A percentile compares a stretch with the other conserved stretches of the same genome.
These are phyloP conservation scores for Haematococcus sp. DNA, from an alignment of 139 green algal genomes.

Conservation along the genomic window DNA sequence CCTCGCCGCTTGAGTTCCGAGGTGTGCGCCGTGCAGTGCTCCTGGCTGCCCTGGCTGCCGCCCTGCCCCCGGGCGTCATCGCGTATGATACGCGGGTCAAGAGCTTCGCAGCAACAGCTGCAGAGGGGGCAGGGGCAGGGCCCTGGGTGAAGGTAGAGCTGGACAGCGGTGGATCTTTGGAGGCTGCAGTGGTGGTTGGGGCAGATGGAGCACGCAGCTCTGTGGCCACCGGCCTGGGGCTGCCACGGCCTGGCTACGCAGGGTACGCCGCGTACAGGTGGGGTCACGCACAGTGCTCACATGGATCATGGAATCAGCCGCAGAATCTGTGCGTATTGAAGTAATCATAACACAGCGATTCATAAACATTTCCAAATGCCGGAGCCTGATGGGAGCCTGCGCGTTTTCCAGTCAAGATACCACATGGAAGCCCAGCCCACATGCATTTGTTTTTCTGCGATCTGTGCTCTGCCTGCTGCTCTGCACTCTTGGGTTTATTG, in stretches of 20 bases:
- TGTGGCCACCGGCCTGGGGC: slow-evolving; percentile 28
- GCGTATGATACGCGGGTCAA: slow-evolving; percentile 11
- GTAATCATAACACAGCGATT: too few relatives aligned
- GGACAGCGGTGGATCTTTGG: slow-evolving; percentile 21
- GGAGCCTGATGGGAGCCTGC: too few relatives aligned
- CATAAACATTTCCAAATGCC: too few relatives aligned
- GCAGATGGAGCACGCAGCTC: slow-evolving; percentile 51
- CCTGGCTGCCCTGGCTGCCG: slow-evolving; percentile 40
- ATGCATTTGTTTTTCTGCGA: too few relatives aligned
- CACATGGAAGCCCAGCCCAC: too few relatives aligned
- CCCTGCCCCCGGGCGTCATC: slow-evolving; percentile 41
- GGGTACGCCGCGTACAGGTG: slow-evolving; percentile 56
- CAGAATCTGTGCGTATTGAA: too few relatives aligned
- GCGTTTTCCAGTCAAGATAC: too few relatives aligned
- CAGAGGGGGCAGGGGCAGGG: background rate
- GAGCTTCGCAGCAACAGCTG: background rate
- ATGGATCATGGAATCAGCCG: too few relatives aligned
- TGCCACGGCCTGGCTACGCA: slow-evolving; percentile 35
- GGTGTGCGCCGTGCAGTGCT: slow-evolving; percentile 52
- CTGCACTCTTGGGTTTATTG: slow-evolving; percentile 15
- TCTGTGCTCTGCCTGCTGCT: background rate
- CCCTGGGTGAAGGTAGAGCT: slow-evolving; percentile 18
- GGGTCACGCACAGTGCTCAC: background rate
- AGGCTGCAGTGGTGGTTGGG: slow-evolving; percentile 48
- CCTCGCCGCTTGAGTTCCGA: slow-evolving; percentile 54